Percentiles rank a stretch among this genome's conserved stretches.
These are phyloP conservation scores for Sarocladiaceae sp. DNA, from an alignment of 2,329 filamentous ascomycete species.

Conservation along the genomic window DNA sequence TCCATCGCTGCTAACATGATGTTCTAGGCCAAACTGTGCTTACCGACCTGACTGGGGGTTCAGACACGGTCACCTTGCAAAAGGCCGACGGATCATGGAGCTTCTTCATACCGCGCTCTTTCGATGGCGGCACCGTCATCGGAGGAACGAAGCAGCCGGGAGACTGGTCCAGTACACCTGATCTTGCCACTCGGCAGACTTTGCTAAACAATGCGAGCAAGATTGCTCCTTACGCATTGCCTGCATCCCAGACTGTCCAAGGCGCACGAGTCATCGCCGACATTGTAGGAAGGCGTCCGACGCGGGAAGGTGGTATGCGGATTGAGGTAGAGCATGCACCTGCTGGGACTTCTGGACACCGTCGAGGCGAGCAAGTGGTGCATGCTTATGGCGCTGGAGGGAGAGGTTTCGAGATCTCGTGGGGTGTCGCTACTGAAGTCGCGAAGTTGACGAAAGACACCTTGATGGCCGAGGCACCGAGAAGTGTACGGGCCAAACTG, in stretches of 20 bases:
- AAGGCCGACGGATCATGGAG: conserved; percentile 58
- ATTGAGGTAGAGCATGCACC: conserved; percentile 46
- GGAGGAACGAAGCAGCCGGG: conserved; percentile 60
- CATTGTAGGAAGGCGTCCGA: conserved; percentile 40
- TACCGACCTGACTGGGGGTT: conserved; percentile 31
- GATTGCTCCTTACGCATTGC: neutral
- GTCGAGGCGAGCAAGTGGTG: conserved; percentile 27
- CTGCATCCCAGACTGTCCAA: neutral
- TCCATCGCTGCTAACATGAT: neutral
- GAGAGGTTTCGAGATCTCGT: conserved; percentile 57
- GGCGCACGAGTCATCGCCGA: conserved; percentile 33
- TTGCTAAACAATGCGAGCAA: conserved; percentile 33
- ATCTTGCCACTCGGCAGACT: conserved; percentile 36
- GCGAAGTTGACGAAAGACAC: neutral
- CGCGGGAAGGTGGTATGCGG: conserved; percentile 42
- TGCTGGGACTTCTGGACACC: too few relatives aligned
- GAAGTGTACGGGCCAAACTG: too few relatives aligned
- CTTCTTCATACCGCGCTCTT: conserved; percentile 57
- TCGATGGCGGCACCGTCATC: conserved; percentile 58
- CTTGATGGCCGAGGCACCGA: too few relatives aligned
- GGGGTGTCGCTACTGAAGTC: conserved; percentile 53
- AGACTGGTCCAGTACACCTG: conserved; percentile 48
- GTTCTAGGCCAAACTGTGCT: conserved; percentile 28
- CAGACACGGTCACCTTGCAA: conserved; percentile 51
- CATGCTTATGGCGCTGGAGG: conserved; percentile 59